Conservation (phyloP, 371 early-diverging fungal species). For the Saksenaea vasiformis region DNA sequence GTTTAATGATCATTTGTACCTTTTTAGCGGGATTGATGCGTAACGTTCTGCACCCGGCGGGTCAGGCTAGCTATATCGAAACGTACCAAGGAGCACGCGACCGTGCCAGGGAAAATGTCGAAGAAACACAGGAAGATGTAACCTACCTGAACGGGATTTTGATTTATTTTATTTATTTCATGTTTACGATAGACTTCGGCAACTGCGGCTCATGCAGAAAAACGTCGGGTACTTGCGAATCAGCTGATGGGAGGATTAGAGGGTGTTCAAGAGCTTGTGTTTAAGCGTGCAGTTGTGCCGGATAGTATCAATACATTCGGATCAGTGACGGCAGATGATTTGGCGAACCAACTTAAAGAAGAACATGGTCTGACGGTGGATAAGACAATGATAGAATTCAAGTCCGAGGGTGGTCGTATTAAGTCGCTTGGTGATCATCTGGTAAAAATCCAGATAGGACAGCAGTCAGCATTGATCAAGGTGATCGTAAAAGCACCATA, state of each 20-base stretch:
- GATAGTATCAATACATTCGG: constrained; percentile 47
- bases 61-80: constrained; percentile 41
- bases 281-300: constrained; percentile 47
- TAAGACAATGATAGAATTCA: constrained; percentile 38
- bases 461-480: constrained; percentile 25
- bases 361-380: constrained; percentile 37
- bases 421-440: constrained; percentile 45
- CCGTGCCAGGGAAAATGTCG: constrained; percentile 4
- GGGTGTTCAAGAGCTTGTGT: constrained; percentile 24
- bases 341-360: constrained; percentile 39
- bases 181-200: constrained; percentile 1
- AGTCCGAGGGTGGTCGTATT: constrained; percentile 45
- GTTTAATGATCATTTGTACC: constrained; percentile 1
- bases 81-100: constrained; percentile 22
- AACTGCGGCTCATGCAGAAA: not conserved
- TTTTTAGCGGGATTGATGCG: constrained; percentile 55
- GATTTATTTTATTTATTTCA: not conserved
- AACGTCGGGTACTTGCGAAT: constrained; percentile 16
- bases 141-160: not conserved
- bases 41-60: constrained; percentile 46
- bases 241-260: constrained; percentile 24
- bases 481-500: constrained; percentile 33
- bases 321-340: constrained; percentile 53
- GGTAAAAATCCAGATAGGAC: constrained; percentile 28
- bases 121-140: constrained; percentile 15